These are phyloP conservation scores for Candida nonsorbophila DNA, from an alignment of 805 yeast species.

Conservation along the genomic window DNA sequence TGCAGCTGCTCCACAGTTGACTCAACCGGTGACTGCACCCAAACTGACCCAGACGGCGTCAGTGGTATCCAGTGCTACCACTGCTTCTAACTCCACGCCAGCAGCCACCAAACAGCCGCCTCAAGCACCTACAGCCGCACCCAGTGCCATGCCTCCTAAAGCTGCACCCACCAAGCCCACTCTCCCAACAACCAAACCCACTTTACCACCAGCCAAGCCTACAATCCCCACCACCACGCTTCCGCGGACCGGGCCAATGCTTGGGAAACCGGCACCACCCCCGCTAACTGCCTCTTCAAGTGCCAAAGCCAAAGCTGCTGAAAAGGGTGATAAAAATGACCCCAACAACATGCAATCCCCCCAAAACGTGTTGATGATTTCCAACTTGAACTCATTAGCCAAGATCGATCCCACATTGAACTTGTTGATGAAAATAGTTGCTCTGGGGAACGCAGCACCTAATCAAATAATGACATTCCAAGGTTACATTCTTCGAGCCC, in stretches of 20 bases:
- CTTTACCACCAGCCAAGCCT: too few species aligned
- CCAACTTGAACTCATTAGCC: slow-evolving; percentile 80
- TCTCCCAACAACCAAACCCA: too few species aligned
- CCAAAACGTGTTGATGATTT: slow-evolving; percentile 76
- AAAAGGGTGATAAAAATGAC: slow-evolving; percentile 8
- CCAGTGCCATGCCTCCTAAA: too few species aligned
- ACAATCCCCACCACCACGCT: too few species aligned
- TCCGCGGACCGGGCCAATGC: too few species aligned
- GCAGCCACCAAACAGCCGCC: too few species aligned
- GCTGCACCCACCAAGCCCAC: too few species aligned
- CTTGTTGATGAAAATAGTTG: slow-evolving; percentile 76
- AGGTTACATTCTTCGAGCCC: slow-evolving; percentile 71
- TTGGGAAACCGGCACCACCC: too few species aligned
- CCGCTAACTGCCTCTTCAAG: too few species aligned
- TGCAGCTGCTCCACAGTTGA: background rate
- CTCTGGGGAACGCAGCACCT: slow-evolving; percentile 70
- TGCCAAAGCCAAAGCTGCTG: background rate
- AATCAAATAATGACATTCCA: slow-evolving; percentile 77
- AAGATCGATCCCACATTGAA: slow-evolving; percentile 63
- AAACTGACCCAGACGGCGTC: background rate
- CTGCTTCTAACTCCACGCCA: background rate
- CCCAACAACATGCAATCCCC: slow-evolving; percentile 46
- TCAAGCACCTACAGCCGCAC: too few species aligned
- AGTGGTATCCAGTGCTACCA: background rate
- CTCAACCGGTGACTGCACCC: background rate